Evolutionary conservation across 2,329 filamentous ascomycete genomes (phyloP).

Genomic region (Trichoderma atroviride): DNA sequence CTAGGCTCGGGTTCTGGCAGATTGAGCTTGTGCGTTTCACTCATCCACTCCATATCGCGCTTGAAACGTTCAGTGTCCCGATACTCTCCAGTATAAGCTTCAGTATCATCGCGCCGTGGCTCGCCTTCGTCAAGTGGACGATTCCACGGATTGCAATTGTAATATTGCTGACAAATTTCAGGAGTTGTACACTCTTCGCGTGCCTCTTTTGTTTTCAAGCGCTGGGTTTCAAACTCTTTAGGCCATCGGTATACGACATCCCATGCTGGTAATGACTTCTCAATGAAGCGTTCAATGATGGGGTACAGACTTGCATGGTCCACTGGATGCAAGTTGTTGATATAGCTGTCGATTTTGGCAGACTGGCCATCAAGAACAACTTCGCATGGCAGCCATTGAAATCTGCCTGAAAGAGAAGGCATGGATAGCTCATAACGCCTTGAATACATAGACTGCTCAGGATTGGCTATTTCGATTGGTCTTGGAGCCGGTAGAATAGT

Average conservation of each 20-base stretch:
- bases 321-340: conserved; percentile 57
- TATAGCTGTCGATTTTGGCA: conserved; percentile 51
- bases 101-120: conserved; percentile 28
- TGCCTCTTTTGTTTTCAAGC: conserved; percentile 31
- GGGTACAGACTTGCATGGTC: conserved; percentile 8
- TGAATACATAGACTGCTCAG: background rate
- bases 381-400: conserved; percentile 55
- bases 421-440: background rate
- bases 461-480: background rate
- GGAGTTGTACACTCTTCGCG: conserved; percentile 29
- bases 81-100: conserved; percentile 28
- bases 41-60: conserved; percentile 37
- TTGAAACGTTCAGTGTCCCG: conserved; percentile 30
- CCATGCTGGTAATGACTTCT: conserved; percentile 16
- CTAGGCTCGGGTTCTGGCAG: conserved; percentile 28
- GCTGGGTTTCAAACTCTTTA: conserved; percentile 34
- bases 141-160: conserved; percentile 29
- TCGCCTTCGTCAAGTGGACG: conserved; percentile 37
- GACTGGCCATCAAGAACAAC: conserved; percentile 45
- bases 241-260: conserved; percentile 22
- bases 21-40: conserved; percentile 32
- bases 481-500: conserved; percentile 32
- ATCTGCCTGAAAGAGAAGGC: conserved; percentile 34
- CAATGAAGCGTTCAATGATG: conserved; percentile 21
- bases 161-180: conserved; percentile 28